These are phyloP conservation scores for Trifolium subterraneum DNA, from an alignment of 306 rosid genomes.

Conservation along the genomic window DNA sequence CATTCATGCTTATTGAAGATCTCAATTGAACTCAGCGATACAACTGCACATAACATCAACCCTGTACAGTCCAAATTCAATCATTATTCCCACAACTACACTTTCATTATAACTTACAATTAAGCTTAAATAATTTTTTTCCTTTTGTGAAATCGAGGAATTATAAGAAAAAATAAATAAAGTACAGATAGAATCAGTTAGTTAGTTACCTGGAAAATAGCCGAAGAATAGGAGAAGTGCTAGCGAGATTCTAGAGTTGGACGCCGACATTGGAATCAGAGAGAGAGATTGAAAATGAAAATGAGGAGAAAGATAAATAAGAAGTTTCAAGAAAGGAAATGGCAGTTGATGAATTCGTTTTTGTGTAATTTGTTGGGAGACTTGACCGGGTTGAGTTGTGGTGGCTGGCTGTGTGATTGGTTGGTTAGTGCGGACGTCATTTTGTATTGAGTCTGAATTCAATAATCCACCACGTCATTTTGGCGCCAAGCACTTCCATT, in stretches of 20 bases:
- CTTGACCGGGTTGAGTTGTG: not conserved
- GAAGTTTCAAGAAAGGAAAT: not conserved
- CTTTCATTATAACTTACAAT: not conserved
- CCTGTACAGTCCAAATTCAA: conserved; percentile 48
- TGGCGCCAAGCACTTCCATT: conserved; percentile 1
- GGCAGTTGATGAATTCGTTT: not conserved
- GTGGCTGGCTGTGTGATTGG: not conserved
- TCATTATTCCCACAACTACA: not conserved
- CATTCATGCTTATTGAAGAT: conserved; percentile 70
- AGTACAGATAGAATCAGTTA: not conserved
- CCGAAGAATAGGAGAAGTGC: conserved; percentile 19
- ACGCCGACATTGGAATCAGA: conserved; percentile 50
- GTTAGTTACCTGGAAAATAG: conserved; percentile 59
- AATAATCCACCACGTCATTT: conserved; percentile 6
- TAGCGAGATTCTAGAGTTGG: conserved; percentile 41
- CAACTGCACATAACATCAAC: conserved; percentile 56
- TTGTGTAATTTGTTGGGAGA: not conserved
- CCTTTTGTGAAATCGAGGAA: not conserved
- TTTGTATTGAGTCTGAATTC: not conserved
- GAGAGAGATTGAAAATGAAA: not conserved
- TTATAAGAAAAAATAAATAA: not conserved
- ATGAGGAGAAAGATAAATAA: not conserved
- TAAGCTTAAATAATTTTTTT: not conserved
- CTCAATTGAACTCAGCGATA: conserved; percentile 69
- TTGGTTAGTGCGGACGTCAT: not conserved